Evolutionary conservation across 176 grass and related monocot species (phyloP).

Genomic region (Ensete glaucum): DNA sequence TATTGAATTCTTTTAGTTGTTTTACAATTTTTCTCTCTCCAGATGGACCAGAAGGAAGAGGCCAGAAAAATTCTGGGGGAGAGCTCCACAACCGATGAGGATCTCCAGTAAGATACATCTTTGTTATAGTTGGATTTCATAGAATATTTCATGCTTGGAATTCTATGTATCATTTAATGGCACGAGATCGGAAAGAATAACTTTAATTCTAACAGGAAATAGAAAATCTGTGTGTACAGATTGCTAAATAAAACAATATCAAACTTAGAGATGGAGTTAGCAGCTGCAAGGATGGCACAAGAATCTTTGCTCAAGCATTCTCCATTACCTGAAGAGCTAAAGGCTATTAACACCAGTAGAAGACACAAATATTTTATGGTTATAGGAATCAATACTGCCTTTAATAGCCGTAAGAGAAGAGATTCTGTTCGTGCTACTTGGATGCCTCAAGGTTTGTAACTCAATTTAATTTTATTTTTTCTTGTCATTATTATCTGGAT

Average conservation of each 20-base stretch:
- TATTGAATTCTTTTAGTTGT: no score
- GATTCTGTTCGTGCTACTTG: slow-evolving; percentile 16
- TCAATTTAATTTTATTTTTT: background rate
- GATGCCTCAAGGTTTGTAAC: slow-evolving; percentile 14
- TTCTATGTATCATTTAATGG: background rate
- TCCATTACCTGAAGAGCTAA: background rate
- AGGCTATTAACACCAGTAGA: slow-evolving; percentile 5
- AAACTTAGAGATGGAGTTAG: slow-evolving; percentile 17
- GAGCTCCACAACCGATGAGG: background rate
- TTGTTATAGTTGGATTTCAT: background rate
- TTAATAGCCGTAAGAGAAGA: slow-evolving; percentile 13
- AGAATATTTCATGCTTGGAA: background rate
- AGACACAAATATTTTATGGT: slow-evolving; percentile 20
- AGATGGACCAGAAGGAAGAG: background rate
- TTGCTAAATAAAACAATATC: slow-evolving; percentile 6
- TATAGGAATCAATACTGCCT: slow-evolving; percentile 20
- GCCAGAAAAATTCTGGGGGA: background rate
- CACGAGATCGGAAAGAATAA: no score
- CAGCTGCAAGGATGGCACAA: slow-evolving; percentile 4
- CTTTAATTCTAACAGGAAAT: background rate
- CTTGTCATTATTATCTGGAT: no score
- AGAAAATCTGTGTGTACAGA: background rate
- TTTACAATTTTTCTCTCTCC: background rate
- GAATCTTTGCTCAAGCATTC: slow-evolving; percentile 3
- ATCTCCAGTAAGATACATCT: slow-evolving; percentile 5